Evolutionary conservation across 306 rosid species (phyloP), one percentile per base, ranked within the genome.

Genomic region (Abrus pulchellus): DNA sequence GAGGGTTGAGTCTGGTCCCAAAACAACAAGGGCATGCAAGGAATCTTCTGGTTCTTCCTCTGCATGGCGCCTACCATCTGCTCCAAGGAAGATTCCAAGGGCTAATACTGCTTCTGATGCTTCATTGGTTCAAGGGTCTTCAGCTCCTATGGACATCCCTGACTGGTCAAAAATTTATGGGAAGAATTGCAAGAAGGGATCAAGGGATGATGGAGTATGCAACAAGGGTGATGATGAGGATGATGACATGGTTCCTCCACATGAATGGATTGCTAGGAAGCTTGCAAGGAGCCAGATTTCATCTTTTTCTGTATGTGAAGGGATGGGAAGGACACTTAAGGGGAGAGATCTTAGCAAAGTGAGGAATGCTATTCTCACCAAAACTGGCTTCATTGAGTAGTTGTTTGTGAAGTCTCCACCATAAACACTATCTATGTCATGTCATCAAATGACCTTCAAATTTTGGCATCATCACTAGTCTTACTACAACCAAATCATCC

Each of bases 301-400:
- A 40, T 94, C 97, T 6, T 94, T 91, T 80, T 94, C 97, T 61
- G 94, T 94, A 48, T 93, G 95, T 83, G 99, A 94, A 91, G 97
- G 97, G 29, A 78, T 81, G 40, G 97, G 99, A 9, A 93, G 99
- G 80, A 94, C 92, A 10, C 90, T 94, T 69, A 94, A 94, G 86
- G 99, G 99, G 12, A 91, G 99, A 86, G 99, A 94, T 87, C 94
- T 94, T 47, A 94, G 97, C 90, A 94, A 90, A 85, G 92, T 94
- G 49, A 93, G 99, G 68, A 85, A 94, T 85, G 86, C 91, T 67
- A 77, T 94, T 85, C 83, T 91, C 86, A 87, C 92, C 50, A 91
- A 94, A 88, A 94, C 99, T 75, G 99, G 99, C 54, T 94, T 94
- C 87, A 80, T 94, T 10, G 99, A 91, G 92, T 92, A 86, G 80